phyloP scores from a whole-genome alignment of 306 rosid species.

The Parietaria judaica region DNA sequence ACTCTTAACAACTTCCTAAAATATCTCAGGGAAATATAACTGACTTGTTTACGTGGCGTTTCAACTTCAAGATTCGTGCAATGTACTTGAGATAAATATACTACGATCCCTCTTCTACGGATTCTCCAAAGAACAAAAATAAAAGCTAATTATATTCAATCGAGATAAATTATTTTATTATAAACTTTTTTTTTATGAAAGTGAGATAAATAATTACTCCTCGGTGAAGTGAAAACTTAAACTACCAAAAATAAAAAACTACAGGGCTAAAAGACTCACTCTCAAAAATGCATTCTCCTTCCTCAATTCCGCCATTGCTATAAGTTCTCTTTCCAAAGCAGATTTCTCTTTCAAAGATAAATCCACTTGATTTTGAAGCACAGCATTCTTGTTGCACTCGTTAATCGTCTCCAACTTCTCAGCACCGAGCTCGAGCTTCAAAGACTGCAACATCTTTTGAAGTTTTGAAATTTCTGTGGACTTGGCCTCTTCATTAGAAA shows the following conservation, averaged over 20 bases:
- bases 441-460: slow-evolving; percentile 64
- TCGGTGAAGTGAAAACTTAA: not conserved
- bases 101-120: no score
- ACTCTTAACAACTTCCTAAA: no score
- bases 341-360: slow-evolving; percentile 65
- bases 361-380: slow-evolving; percentile 79
- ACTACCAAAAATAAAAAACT: not conserved
- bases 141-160: no score
- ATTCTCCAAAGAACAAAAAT: no score
- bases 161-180: no score
- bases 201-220: not conserved
- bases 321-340: slow-evolving; percentile 67
- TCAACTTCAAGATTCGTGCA: no score
- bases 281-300: slow-evolving; percentile 67
- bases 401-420: slow-evolving; percentile 79
- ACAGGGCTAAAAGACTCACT: slow-evolving; percentile 32
- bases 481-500: slow-evolving; percentile 85
- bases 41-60: no score
- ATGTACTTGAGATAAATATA: no score
- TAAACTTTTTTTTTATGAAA: not conserved
- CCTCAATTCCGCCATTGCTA: slow-evolving; percentile 53
- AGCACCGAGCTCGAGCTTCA: slow-evolving; percentile 78
- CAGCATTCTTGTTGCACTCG: slow-evolving; percentile 90
- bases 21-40: no score
- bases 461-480: slow-evolving; percentile 55